Percentiles rank a stretch among this genome's conserved stretches.
Conservation (phyloP, 345 rosid species). For the Eucalyptus viminalis region DNA sequence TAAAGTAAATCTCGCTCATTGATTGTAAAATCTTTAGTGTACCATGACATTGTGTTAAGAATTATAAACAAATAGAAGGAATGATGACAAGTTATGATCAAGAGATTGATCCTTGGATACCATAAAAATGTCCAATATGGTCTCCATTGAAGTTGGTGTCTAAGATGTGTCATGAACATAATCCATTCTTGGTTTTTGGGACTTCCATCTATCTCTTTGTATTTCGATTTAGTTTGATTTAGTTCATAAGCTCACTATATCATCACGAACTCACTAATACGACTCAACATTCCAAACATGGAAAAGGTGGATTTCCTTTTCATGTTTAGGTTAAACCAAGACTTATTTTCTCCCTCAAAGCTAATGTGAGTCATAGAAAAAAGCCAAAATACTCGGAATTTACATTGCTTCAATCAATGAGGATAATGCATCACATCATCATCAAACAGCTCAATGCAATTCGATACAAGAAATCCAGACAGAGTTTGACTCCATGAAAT, state of each 20-base stretch:
- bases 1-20: not conserved
- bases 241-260: not conserved
- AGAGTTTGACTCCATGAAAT: not conserved
- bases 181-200: not conserved
- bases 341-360: not conserved
- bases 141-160: not conserved
- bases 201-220: not conserved
- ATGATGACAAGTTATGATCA: not conserved
- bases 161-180: not conserved
- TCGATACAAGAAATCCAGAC: not conserved
- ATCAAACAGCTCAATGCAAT: not conserved
- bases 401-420: not conserved
- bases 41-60: not conserved
- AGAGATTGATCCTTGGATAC: not conserved
- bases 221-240: not conserved
- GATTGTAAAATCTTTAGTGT: not conserved
- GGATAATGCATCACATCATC: not conserved
- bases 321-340: not conserved
- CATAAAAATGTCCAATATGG: not conserved
- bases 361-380: not conserved
- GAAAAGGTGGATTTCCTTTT: not conserved
- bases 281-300: not conserved
- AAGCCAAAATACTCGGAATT: not conserved
- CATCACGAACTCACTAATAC: not conserved
- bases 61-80: not conserved